These are phyloP conservation scores for Picochlorum sp. DNA, from an alignment of 139 green algal species.

Conservation along the genomic window DNA sequence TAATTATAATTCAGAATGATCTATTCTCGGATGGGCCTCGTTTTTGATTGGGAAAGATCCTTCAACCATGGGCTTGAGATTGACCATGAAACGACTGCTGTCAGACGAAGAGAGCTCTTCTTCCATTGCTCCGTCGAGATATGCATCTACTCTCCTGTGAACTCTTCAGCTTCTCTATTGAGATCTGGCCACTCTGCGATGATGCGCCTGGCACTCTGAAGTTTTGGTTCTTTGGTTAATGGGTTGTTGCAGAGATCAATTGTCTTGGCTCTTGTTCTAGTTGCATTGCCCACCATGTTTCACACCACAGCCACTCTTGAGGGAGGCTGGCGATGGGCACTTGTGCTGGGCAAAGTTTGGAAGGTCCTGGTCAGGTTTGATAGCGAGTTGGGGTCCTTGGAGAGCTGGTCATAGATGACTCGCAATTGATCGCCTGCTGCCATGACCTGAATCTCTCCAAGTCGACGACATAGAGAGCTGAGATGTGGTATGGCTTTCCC, in stretches of 20 bases:
- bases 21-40: not conserved
- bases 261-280: slow-evolving; percentile 68
- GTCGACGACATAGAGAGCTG: slow-evolving; percentile 93
- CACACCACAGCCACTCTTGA: slow-evolving; percentile 98
- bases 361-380: slow-evolving; percentile 97
- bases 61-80: slow-evolving; percentile 30
- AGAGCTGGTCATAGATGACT: slow-evolving; percentile 90
- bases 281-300: slow-evolving; percentile 97
- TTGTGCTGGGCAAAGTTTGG: slow-evolving; percentile 91
- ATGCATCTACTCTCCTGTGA: slow-evolving; percentile 42
- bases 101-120: slow-evolving; percentile 4
- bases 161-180: slow-evolving; percentile 59
- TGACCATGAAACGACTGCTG: slow-evolving; percentile 6
- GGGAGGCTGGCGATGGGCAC: slow-evolving; percentile 88
- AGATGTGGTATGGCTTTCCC: slow-evolving; percentile 96
- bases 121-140: slow-evolving; percentile 15
- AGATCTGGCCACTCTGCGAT: slow-evolving; percentile 81
- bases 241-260: slow-evolving; percentile 99
- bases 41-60: not conserved
- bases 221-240: slow-evolving; percentile 98
- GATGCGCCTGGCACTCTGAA: slow-evolving; percentile 81
- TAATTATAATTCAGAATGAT: slow-evolving; percentile 1
- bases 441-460: slow-evolving; percentile 72
- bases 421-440: slow-evolving; percentile 74
- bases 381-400: slow-evolving; percentile 89